Evolutionary conservation across 2,329 filamentous ascomycete genomes (phyloP), one percentile per base, ranked within the genome.

Genomic region (Trichoderma hamatum): DNA sequence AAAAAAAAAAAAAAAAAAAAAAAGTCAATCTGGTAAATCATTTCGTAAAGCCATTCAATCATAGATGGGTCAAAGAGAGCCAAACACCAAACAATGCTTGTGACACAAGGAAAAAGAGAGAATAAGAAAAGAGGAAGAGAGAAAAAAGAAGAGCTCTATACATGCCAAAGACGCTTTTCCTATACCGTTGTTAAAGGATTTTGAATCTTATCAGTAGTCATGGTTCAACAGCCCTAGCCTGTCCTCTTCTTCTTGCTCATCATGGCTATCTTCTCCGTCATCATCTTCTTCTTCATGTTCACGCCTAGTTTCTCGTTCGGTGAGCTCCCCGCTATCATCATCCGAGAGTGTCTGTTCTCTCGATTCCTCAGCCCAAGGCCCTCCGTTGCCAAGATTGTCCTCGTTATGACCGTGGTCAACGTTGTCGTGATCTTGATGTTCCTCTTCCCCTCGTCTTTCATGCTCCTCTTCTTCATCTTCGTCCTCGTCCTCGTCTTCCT

Each of bases 181-280:
- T 16, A 55, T 26, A 14, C 59, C 59, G 30, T 32, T 56, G 24
- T 21, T 58, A 72, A 24, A 21, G 66, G 11, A 55, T 56, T 10
- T 62, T 49, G 1, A 71, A 72, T 26, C 73, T 68, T 14, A 72
- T 21, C 46, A 49, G 10, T 24, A 56, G 14, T 62, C 54, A 1
- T 70, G 72, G 28, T 72, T 68, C 16, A 73, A 54, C 24, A n/a
- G 36, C 49, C 59, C 67, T 32, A 52, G 51, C 69, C 59, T n/a
- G 51, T 21, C 52, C 10, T 59, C 68, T 26, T 68, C 72, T 30
- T 65, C 49, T 6, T 19, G 62, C 30, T 43, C 21, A 14, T 59
- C 30, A 26, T 58, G 36, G 30, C 26, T 14, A 60, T 54, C 34
- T 19, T 28, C 46, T 60, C 21, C 59, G 10, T 21, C 43, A 14